Evolutionary conservation across 768 basidiomycete genomes (phyloP).

Genomic region (Lanmaoa rubissima): DNA sequence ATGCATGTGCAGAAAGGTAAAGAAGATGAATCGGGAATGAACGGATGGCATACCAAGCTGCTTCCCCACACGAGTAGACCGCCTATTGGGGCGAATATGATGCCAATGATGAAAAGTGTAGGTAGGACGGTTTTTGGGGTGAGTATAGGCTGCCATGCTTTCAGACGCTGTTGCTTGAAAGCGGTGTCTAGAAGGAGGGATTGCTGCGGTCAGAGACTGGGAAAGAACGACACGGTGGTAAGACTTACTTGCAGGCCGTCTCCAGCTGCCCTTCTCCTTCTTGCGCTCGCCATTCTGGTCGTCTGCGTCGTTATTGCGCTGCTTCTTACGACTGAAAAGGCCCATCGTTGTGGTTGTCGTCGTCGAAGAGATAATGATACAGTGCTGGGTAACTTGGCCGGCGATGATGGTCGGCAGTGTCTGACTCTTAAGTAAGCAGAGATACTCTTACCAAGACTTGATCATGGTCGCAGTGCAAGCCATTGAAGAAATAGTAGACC

Average conservation of each 20-base stretch:
- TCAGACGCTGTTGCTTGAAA: slow-evolving; percentile 98
- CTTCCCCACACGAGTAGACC: slow-evolving; percentile 93
- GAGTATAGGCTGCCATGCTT: slow-evolving; percentile 99
- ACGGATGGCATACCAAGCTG: slow-evolving; percentile 46
- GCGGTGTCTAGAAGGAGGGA: slow-evolving; percentile 70
- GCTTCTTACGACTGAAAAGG: slow-evolving; percentile 56
- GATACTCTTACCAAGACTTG: background rate
- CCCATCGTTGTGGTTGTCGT: slow-evolving; percentile 41
- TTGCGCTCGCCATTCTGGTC: slow-evolving; percentile 52
- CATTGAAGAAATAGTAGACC: slow-evolving; percentile 49
- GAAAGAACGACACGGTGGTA: slow-evolving; percentile 3
- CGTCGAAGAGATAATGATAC: background rate
- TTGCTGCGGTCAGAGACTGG: slow-evolving; percentile 14
- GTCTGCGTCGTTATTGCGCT: slow-evolving; percentile 30
- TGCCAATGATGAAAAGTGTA: slow-evolving; percentile 90
- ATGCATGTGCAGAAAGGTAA: slow-evolving; percentile 2
- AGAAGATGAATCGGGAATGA: slow-evolving; percentile 24
- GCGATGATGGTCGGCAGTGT: background rate
- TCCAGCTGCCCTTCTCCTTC: slow-evolving; percentile 87
- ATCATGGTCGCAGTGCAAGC: slow-evolving; percentile 54
- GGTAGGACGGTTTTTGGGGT: slow-evolving; percentile 98
- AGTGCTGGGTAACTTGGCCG: slow-evolving; percentile 12
- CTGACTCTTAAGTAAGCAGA: slow-evolving; percentile 15
- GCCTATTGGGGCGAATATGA: slow-evolving; percentile 95
- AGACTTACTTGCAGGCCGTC: slow-evolving; percentile 72